A percentile compares a stretch with the other conserved stretches of the same genome.
phyloP scores from a whole-genome alignment of 2,329 filamentous ascomycete genomes.

The Elsinoe australis region DNA sequence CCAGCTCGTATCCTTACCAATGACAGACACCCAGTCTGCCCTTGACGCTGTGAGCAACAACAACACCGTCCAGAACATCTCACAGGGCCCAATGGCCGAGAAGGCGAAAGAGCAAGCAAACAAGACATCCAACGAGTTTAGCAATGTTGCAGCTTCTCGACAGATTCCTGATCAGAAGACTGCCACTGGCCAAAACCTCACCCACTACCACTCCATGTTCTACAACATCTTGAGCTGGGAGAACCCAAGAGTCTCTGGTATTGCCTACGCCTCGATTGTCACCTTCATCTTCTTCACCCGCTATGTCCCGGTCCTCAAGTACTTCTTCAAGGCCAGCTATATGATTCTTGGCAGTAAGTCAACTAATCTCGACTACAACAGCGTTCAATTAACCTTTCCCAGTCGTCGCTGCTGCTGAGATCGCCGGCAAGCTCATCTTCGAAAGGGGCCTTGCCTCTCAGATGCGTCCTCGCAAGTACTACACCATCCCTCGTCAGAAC shows the following conservation, averaged over 20 bases:
- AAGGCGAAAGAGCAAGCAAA: constrained; percentile 49
- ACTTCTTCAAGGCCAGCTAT: constrained; percentile 54
- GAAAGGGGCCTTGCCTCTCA: constrained; percentile 53
- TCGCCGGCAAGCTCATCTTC: constrained; percentile 48
- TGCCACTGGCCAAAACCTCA: constrained; percentile 55
- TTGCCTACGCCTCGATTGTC: constrained; percentile 50
- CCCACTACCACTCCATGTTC: constrained; percentile 60
- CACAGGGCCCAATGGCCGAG: constrained; percentile 47
- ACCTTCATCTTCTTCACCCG: constrained; percentile 55
- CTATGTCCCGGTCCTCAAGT: constrained; percentile 56
- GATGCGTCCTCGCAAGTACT: constrained; percentile 57
- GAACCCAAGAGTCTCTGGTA: constrained; percentile 56
- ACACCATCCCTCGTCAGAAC: constrained; percentile 56
- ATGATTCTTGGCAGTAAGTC: constrained; percentile 50
- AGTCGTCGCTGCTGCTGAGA: constrained; percentile 52
- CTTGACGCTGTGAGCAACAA: constrained; percentile 44
- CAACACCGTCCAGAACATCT: constrained; percentile 42
- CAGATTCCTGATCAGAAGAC: constrained; percentile 47
- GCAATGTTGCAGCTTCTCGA: constrained; percentile 49
- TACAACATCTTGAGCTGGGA: constrained; percentile 61
- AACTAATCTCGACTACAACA: background rate
- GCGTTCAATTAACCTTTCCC: constrained; percentile 20
- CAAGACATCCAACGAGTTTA: constrained; percentile 51
- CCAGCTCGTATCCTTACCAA: constrained; percentile 7
- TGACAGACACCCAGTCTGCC: constrained; percentile 41